These are phyloP conservation scores for Styphnolobium japonicum DNA, from an alignment of 306 rosid genomes.

Conservation along the genomic window DNA sequence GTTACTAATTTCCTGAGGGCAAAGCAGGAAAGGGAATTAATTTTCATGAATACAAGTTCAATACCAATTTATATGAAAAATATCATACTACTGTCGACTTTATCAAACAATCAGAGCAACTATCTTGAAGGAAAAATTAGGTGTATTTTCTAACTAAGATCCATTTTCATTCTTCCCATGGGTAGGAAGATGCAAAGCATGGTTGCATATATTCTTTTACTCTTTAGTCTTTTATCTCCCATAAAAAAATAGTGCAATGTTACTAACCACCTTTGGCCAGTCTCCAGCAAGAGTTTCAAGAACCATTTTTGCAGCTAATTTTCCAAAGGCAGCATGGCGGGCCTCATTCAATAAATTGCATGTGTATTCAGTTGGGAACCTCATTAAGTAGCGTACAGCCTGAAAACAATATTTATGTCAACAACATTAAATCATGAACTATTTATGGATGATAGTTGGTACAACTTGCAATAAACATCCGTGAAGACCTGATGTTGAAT, in stretches of 20 bases:
- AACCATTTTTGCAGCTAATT: conserved; percentile 75
- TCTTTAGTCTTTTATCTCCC: not conserved
- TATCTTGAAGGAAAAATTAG: not conserved
- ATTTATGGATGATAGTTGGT: not conserved
- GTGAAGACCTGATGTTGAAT: no score
- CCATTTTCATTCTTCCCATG: not conserved
- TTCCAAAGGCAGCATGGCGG: conserved; percentile 80
- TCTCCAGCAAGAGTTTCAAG: conserved; percentile 42
- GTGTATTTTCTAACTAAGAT: not conserved
- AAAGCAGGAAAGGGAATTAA: not conserved
- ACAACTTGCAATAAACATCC: not conserved
- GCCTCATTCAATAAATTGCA: conserved; percentile 76
- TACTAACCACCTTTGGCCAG: conserved; percentile 63
- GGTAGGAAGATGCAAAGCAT: not conserved
- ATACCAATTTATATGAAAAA: not conserved
- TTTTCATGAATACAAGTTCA: not conserved
- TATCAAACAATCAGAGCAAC: not conserved
- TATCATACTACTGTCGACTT: not conserved
- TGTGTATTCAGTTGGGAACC: conserved; percentile 80
- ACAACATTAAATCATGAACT: not conserved
- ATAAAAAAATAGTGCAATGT: conserved; percentile 11
- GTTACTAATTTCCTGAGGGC: conserved; percentile 40
- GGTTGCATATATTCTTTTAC: not conserved
- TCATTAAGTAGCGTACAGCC: conserved; percentile 90
- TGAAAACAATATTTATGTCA: conserved; percentile 26